phyloP scores from a whole-genome alignment of 2,329 filamentous ascomycete genomes.

The Hypoxylon sp. region DNA sequence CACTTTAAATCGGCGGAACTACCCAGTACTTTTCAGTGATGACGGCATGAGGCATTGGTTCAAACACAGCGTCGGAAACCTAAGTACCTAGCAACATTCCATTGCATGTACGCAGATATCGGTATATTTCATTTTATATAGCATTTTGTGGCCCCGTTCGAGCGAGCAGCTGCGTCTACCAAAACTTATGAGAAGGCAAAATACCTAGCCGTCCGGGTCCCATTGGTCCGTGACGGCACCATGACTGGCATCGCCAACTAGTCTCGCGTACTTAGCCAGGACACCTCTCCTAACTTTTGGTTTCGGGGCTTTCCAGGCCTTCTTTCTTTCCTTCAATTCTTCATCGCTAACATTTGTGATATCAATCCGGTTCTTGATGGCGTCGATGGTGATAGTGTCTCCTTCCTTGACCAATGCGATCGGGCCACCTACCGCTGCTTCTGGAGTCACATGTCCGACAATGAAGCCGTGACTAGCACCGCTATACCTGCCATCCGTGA shows the following conservation, averaged over 20 bases:
- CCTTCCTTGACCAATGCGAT: slow-evolving; percentile 86
- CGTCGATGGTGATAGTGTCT: slow-evolving; percentile 89
- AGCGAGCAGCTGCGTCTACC: background rate
- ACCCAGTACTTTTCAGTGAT: background rate
- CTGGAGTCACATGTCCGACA: slow-evolving; percentile 89
- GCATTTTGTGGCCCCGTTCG: background rate
- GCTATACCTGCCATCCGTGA: slow-evolving; percentile 92
- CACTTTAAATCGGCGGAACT: slow-evolving; percentile 5
- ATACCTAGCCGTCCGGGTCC: slow-evolving; percentile 39
- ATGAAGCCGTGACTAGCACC: slow-evolving; percentile 79
- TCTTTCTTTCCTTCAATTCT: slow-evolving; percentile 76
- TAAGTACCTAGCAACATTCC: background rate
- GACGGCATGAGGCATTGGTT: background rate
- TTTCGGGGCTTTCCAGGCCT: slow-evolving; percentile 78
- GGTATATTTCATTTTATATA: slow-evolving; percentile 9
- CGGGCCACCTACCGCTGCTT: slow-evolving; percentile 89
- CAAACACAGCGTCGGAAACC: background rate
- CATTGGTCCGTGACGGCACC: slow-evolving; percentile 89
- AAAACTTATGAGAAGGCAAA: background rate
- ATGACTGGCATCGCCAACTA: slow-evolving; percentile 93
- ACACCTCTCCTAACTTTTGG: slow-evolving; percentile 84
- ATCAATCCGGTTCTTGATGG: slow-evolving; percentile 82
- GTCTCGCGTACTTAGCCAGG: slow-evolving; percentile 87
- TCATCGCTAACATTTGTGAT: slow-evolving; percentile 73
- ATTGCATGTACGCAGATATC: background rate